Base-by-base conservation (phyloP, 2,329 filamentous ascomycete species). In the Gyromitra esculenta region DNA sequence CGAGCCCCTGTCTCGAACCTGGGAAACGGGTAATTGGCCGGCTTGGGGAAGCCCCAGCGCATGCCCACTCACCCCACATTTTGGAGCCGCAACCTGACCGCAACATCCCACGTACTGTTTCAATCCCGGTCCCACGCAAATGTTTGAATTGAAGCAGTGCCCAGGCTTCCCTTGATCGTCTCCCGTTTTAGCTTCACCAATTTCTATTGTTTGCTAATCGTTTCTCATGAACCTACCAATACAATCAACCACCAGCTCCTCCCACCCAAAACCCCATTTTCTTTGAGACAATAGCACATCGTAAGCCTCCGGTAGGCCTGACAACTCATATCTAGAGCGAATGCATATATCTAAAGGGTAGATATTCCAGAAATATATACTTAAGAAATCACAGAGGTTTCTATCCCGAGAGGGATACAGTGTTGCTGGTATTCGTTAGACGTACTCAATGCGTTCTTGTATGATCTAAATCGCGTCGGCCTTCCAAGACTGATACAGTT, bases 11-110 rank as follows among this genome's bases (percentile, higher is more conserved):
- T 57, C 57, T 69, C 56, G 56, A 67, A 73, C 41, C 71, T 74
- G 72, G 63, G 72, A 68, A 68, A 74, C 72, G 57, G 65, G 65
- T 75, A 75, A 75, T 57, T 59, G 52, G 35, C 71, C 64, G 64
- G 63, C 48, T 57, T 70, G 52, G 56, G 39, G 57, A 62, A 56
- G 41, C 57, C 21, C 25, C 5, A 39, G 54, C 43, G 56, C 39
- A 68, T 74, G 45, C 56, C 43, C 59, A 64, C 48, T 25, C 57
- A 64, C 48, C 48, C 57, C 69, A 56, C 69, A 72, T 65, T 59
- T 52, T 50, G 31, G 72, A 74, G 72, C 66, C 59, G 65, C 71
- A 69, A 57, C 37, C 45, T 63, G 25, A 37, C 63, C 39, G 45
- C 11, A 54, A 52, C 15, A 71, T 56, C 60, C 65, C 65, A 69